A percentile compares a stretch with the other conserved stretches of the same genome.
These are phyloP conservation scores for Suillus clintonianus DNA, from an alignment of 768 basidiomycete genomes.

Conservation along the genomic window DNA sequence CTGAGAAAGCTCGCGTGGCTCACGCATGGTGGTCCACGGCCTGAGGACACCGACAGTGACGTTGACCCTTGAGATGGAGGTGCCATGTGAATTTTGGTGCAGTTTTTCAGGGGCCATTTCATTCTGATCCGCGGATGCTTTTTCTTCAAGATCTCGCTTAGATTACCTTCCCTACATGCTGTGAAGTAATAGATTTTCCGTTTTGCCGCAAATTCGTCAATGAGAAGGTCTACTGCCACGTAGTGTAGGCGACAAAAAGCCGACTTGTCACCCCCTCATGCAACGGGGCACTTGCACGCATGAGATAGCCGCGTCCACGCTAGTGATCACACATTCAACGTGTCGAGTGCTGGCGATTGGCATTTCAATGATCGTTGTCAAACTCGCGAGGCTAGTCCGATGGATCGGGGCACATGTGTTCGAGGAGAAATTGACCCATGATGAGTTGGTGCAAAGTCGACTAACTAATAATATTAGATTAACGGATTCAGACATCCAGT, in stretches of 20 bases:
- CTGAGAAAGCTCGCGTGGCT: slow-evolving; percentile 83
- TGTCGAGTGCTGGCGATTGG: background rate
- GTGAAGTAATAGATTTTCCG: slow-evolving; percentile 6
- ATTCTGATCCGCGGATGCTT: slow-evolving; percentile 7
- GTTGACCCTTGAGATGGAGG: slow-evolving; percentile 19
- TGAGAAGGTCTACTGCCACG: background rate
- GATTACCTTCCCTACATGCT: slow-evolving; percentile 2
- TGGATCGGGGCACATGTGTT: slow-evolving; percentile 1
- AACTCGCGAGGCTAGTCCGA: background rate
- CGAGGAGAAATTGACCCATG: background rate
- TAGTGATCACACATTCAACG: background rate
- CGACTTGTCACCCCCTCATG: background rate
- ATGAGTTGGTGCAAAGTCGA: background rate
- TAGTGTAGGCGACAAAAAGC: background rate
- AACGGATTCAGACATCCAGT: background rate
- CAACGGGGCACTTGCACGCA: background rate
- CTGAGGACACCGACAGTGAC: slow-evolving; percentile 82
- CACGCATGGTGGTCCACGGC: slow-evolving; percentile 76
- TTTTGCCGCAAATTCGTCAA: background rate
- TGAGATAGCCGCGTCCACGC: background rate
- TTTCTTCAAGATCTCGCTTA: background rate
- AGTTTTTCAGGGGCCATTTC: background rate
- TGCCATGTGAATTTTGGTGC: background rate
- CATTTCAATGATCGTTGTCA: slow-evolving; percentile 5
- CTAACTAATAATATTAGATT: background rate